Evolutionary conservation across 2,329 filamentous ascomycete species (phyloP), one percentile per base, ranked within the genome.

Genomic region (Aspergillus unguis): DNA sequence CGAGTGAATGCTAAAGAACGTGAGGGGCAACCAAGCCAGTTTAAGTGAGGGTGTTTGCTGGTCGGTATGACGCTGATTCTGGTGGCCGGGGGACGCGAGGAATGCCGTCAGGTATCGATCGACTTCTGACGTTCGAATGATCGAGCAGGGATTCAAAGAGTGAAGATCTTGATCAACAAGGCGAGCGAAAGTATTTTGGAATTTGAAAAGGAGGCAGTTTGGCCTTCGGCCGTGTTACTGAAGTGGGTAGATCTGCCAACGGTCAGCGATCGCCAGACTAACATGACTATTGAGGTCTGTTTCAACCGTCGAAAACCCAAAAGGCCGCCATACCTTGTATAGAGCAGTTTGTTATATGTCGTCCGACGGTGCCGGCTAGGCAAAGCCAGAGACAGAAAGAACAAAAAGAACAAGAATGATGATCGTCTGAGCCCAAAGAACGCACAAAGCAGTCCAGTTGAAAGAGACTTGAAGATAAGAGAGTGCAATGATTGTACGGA

Each of bases 81-180:
- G 52, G 57, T 62, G 56, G 48, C 60, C 42, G 55, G 59, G 61
- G 48, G 62, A 64, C 59, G 45, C 42, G 23, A 54, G 55, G 61
- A 64, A 64, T 64, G 61, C 44, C 52, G 56, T 35, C 36, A 5
- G 25, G 36, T 17, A 17, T 17, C 36, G 23, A 23, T 38, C 36
- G 25, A 40, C 33, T 45, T 44, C 36, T 51, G 38, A 31, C 46
- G 29, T 42, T 31, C 38, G 29, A 47, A 47, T 27, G 37, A 49
- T 47, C 26, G 28, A 38, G 40, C 23, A 5, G 26, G 28, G 33
- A 49, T 38, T 8, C 28, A 32, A 47, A 31, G 5, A 9, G 35
- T 27, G 37, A 42, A 36, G 29, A 35, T 33, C 32, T 44, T 45
- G 31, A 43, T 49, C 47, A 29, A 33, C 11, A 36, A 23, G 4